Base-by-base conservation (phyloP, 148 eudicot genomes). In the Rhododendron henanense region DNA sequence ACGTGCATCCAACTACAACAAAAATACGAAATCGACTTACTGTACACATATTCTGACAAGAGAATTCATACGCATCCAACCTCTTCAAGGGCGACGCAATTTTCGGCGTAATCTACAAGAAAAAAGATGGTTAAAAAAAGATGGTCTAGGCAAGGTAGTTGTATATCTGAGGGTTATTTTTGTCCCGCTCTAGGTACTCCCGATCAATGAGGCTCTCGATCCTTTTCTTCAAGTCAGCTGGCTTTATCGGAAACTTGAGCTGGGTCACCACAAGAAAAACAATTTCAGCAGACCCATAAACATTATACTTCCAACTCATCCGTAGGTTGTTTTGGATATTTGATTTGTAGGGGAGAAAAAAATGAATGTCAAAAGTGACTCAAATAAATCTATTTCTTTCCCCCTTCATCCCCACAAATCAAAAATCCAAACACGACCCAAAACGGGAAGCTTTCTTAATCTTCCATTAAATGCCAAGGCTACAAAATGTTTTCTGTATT, bases 161-260 rank as follows among this genome's bases (percentile, higher is more conserved):
- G 92, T 96, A 96, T 90, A 96, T 91, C 90, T 96, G 99, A 82
- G 99, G 97, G 69, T 96, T 96, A 85, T 85, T 96, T 92, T 92
- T 96, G 95, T 96, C 99, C 77, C 99, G 91, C 87, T 96, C 99
- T 87, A 96, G 89, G 89, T 96, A 96, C 90, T 96, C 99, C 57
- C 99, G 86, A 86, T 96, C 99, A 31, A 96, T 96, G n/a, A 96
- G 93, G 92, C 99, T 96, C 88, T 96, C 99, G 21, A 96, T 95
- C 92, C 99, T 92, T 85, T 96, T 96, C 95, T 96, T 96, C 94
- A 96, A 90, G 90, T 96, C 99, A 28, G 94, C 95, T 61, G 99
- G 98, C 86, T 96, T 96, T 87, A 96, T 93, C 5, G 99, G 99
- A 87, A 96, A 96, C 87, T 96, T 96, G 73, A 96, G 97, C 99